Evolutionary conservation across 768 basidiomycete genomes (phyloP).

Genomic region (Phaffia australis): DNA sequence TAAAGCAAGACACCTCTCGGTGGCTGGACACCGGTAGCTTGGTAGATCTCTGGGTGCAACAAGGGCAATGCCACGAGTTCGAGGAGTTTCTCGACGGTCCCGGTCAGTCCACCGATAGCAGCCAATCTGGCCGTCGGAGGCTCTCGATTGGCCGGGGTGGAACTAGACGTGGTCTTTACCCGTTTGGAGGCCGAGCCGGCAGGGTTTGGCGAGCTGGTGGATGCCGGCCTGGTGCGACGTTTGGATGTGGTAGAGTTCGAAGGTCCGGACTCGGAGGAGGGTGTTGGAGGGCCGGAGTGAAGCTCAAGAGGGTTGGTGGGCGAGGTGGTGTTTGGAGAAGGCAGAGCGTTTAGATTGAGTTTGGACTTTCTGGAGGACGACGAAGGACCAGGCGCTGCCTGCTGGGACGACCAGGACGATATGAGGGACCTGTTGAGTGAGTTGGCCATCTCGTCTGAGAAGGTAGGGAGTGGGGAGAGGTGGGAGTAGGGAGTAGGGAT

Average conservation of each 20-base stretch:
- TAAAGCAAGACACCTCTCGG: constrained; percentile 85
- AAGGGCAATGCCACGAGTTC: constrained; percentile 95
- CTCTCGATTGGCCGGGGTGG: background rate
- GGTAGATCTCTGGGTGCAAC: constrained; percentile 87
- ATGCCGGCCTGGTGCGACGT: no score
- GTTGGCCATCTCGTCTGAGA: constrained; percentile 3
- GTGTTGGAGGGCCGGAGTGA: no score
- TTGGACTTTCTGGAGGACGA: constrained; percentile 8
- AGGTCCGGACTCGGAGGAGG: no score
- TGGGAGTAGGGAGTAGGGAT: no score
- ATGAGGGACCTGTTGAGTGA: constrained; percentile 10
- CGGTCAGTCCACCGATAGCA: constrained; percentile 76
- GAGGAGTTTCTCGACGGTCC: constrained; percentile 80
- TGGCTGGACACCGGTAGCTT: constrained; percentile 82
- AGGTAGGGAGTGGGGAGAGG: no score
- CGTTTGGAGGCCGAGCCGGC: no score
- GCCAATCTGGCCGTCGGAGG: constrained; percentile 68
- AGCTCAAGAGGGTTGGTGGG: no score
- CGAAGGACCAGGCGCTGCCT: background rate
- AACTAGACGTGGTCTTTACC: background rate
- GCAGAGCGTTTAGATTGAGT: constrained; percentile 20
- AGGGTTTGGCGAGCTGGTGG: no score
- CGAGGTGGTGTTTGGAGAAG: no score
- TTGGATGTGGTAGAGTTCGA: no score
- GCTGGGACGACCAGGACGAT: constrained; percentile 6